These are phyloP conservation scores for Leccinum disarticulatum DNA, from an alignment of 768 basidiomycete species.

Conservation along the genomic window DNA sequence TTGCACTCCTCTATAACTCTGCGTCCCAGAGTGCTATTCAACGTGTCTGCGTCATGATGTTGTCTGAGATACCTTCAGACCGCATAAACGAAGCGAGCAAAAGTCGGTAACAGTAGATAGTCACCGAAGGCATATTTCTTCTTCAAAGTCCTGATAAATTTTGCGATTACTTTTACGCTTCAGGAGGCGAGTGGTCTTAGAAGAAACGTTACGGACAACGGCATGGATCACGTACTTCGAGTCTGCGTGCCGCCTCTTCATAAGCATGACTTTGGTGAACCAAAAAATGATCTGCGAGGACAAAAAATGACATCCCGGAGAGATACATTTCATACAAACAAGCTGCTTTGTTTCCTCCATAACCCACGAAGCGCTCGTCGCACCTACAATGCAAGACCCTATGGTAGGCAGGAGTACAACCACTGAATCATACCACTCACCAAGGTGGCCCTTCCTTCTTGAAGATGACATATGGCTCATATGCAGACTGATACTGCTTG, in stretches of 20 bases:
- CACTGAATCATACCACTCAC: conserved; percentile 36
- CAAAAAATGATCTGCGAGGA: conserved; percentile 84
- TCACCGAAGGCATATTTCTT: conserved; percentile 71
- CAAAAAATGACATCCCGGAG: conserved; percentile 80
- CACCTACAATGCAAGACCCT: conserved; percentile 54
- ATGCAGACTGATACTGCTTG: conserved; percentile 74
- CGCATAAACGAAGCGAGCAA: neutral
- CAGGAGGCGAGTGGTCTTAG: neutral
- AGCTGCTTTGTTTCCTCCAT: conserved; percentile 91
- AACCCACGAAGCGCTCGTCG: conserved; percentile 87
- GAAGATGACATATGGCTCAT: conserved; percentile 88
- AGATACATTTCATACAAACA: conserved; percentile 91
- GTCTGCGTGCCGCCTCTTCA: conserved; percentile 69
- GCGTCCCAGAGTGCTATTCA: conserved; percentile 50
- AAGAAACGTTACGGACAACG: neutral
- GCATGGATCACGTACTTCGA: conserved; percentile 50
- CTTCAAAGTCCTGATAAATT: conserved; percentile 74
- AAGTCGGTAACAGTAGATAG: neutral
- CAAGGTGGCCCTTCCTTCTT: conserved; percentile 75
- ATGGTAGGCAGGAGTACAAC: neutral
- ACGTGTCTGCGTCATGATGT: conserved; percentile 49
- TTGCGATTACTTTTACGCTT: conserved; percentile 77
- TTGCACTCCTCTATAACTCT: conserved; percentile 65
- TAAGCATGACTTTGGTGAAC: conserved; percentile 86
- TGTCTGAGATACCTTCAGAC: conserved; percentile 57